A percentile compares a stretch with the other conserved stretches of the same genome.
Conservation (phyloP, 345 rosid genomes). For the Bruguiera gymnorhiza region DNA sequence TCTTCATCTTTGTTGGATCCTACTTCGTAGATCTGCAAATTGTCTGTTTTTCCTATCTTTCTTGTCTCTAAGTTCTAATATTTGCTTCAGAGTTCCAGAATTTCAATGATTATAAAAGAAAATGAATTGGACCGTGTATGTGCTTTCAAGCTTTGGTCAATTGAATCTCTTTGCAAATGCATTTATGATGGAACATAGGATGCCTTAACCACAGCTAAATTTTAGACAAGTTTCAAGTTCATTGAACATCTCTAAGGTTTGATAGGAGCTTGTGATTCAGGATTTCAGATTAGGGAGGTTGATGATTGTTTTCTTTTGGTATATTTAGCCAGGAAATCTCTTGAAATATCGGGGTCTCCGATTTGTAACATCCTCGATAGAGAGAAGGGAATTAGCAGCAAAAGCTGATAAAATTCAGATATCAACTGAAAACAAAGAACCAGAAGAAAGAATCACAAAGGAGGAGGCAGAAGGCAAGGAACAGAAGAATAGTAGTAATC, state of each 20-base stretch:
- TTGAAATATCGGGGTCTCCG: constrained; percentile 53
- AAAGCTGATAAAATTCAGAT: constrained; percentile 37
- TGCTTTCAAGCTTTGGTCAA: neutral
- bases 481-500: constrained; percentile 33
- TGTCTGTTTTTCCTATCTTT: neutral
- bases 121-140: no score
- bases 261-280: neutral
- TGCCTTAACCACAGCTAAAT: neutral
- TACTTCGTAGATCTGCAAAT: neutral
- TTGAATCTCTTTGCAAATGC: neutral
- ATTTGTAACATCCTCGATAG: constrained; percentile 71
- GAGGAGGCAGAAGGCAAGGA: constrained; percentile 30
- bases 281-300: neutral
- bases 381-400: constrained; percentile 49
- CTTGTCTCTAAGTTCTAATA: no score
- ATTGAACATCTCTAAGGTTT: neutral
- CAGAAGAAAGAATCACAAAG: constrained; percentile 21
- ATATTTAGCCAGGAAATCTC: constrained; percentile 58
- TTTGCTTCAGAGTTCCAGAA: no score
- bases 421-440: constrained; percentile 40
- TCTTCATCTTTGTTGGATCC: neutral
- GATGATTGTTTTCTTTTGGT: constrained; percentile 11
- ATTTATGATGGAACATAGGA: neutral
- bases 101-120: no score
- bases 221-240: neutral